Base-by-base conservation (phyloP, 208 protist species). In the Trypanosoma scelopori region DNA sequence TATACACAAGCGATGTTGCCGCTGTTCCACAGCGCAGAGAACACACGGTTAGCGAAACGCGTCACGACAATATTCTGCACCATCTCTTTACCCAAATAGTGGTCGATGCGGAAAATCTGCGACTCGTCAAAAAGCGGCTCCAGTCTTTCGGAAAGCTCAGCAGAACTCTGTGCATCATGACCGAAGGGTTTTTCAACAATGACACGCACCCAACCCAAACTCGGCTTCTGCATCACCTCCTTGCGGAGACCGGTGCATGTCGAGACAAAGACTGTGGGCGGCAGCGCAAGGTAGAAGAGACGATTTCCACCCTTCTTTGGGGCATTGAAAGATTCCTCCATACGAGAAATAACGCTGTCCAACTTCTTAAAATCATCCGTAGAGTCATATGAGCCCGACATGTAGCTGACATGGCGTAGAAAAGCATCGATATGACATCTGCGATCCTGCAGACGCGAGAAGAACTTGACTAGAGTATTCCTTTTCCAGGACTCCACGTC, bases 161-260 rank as follows among this genome's bases (percentile, higher is more conserved):
- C 61, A 35, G 89, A 95, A 23, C 68, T 87, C 49, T 95, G 75
- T 18, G 87, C 88, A 67, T 97, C 89, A 42, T 66, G 69, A 28
- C 95, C 95, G 62, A 98, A 98, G 1, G 95, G 95, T 68, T 98
- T 98, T 65, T 98, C 95, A 56, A 98, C 82, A 47, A 98, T 84
- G 27, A 98, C 78, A 50, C 91, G 88, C 11, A 82, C 71, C 85
- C 84, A 95, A 43, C 86, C 83, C 13, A 65, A 58, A 27, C 73
- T 71, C 22, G 59, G 46, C 20, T 76, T 74, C 43, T 84, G 84
- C 82, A 92, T 87, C 5, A 77, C 79, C 0, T 55, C 61, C n/a
- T 65, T 62, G 32, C 77, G 79, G 46, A 97, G 85, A 55, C 83
- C 76, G 5, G 52, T 68, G 45, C 74, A 83, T 1, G 77, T 87